These are phyloP conservation scores for Colletotrichum shisoi DNA, from an alignment of 2,329 filamentous ascomycete species.

Conservation along the genomic window DNA sequence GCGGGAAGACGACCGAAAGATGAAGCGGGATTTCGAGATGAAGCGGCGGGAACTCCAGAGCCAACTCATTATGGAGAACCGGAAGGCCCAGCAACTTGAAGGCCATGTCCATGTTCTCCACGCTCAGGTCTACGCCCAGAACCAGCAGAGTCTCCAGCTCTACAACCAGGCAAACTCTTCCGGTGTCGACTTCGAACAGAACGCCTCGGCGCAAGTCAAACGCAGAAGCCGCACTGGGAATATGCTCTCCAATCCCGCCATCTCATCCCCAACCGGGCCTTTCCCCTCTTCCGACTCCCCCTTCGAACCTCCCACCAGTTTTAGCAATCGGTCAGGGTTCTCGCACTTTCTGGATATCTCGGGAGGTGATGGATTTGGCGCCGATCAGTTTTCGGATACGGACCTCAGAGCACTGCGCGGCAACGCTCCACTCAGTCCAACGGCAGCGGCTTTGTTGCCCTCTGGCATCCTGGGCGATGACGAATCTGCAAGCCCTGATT, in stretches of 20 bases:
- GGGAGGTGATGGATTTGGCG: slow-evolving; percentile 45
- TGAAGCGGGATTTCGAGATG: slow-evolving; percentile 65
- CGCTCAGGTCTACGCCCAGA: slow-evolving; percentile 56
- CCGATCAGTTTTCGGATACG: slow-evolving; percentile 64
- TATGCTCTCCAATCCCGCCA: slow-evolving; percentile 53
- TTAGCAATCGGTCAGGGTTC: slow-evolving; percentile 60
- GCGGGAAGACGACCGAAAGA: slow-evolving; percentile 60
- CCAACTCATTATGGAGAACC: slow-evolving; percentile 57
- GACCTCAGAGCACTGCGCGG: slow-evolving; percentile 68
- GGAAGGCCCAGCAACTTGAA: slow-evolving; percentile 57
- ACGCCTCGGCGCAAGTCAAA: slow-evolving; percentile 54
- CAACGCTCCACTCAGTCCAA: slow-evolving; percentile 78
- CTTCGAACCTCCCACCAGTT: slow-evolving; percentile 62
- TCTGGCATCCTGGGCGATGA: slow-evolving; percentile 72
- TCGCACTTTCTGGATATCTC: slow-evolving; percentile 61
- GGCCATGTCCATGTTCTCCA: slow-evolving; percentile 57
- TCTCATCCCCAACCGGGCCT: slow-evolving; percentile 52
- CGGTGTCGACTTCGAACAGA: slow-evolving; percentile 58
- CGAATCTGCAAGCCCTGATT: slow-evolving; percentile 59
- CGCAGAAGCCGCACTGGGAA: slow-evolving; percentile 59
- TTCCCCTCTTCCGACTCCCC: slow-evolving; percentile 53
- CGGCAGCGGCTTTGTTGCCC: slow-evolving; percentile 76
- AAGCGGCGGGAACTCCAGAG: slow-evolving; percentile 63
- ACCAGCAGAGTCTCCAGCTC: slow-evolving; percentile 54
- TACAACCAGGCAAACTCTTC: slow-evolving; percentile 57